phyloP scores from a whole-genome alignment of 2,329 filamentous ascomycete genomes.

The Chrysoporthe deuterocubensis region DNA sequence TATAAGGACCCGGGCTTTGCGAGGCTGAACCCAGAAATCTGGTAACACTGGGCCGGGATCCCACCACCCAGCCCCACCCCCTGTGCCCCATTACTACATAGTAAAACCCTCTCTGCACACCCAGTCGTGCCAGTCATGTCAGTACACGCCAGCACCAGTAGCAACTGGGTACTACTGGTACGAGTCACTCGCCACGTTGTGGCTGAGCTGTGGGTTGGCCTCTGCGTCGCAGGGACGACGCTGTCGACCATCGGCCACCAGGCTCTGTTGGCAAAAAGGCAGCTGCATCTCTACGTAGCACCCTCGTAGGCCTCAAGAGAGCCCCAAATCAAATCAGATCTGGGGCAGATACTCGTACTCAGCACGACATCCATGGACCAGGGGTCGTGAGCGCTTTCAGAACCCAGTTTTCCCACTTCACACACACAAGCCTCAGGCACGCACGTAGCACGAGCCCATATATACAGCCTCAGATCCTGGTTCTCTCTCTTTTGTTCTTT shows the following conservation, averaged over 20 bases:
- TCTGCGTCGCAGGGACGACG: neutral
- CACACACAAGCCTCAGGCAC: neutral
- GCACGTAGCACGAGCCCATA: too few species aligned
- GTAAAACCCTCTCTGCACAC: too few species aligned
- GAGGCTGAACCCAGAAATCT: neutral
- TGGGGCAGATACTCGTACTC: neutral
- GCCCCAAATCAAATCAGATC: neutral
- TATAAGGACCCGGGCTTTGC: neutral
- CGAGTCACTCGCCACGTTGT: neutral
- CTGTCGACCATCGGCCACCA: neutral
- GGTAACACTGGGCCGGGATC: neutral
- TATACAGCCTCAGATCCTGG: neutral
- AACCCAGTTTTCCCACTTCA: neutral
- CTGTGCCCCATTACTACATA: neutral
- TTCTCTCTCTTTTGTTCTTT: neutral
- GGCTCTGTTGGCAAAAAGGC: too few species aligned
- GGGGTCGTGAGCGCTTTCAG: neutral
- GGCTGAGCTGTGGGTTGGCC: neutral
- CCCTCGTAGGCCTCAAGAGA: neutral
- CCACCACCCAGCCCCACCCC: neutral
- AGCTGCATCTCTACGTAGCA: too few species aligned
- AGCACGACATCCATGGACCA: neutral
- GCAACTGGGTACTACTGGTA: too few species aligned
- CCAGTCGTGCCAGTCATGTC: too few species aligned
- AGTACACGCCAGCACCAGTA: too few species aligned